These are phyloP conservation scores for Alternaria brassicicola DNA, from an alignment of 2,329 filamentous ascomycete genomes.

Conservation along the genomic window DNA sequence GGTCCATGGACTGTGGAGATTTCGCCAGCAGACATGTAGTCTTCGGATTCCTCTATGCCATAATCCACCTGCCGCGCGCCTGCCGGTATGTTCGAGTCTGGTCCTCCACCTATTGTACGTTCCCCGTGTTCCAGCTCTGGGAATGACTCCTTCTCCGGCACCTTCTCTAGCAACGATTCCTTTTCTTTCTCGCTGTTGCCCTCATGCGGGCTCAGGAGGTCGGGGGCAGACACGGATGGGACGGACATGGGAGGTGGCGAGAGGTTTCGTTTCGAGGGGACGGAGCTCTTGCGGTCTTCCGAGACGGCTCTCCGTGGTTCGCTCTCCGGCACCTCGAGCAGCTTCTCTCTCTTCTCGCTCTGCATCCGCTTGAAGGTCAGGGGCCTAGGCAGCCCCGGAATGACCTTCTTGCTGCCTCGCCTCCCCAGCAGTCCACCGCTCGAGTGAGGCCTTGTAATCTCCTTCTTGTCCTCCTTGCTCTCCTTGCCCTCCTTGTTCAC, in stretches of 20 bases:
- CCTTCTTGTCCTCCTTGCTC: slow-evolving; percentile 28
- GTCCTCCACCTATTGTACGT: slow-evolving; percentile 41
- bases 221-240: slow-evolving; percentile 50
- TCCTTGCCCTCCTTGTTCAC: slow-evolving; percentile 34
- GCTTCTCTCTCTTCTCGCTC: slow-evolving; percentile 76
- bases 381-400: slow-evolving; percentile 76
- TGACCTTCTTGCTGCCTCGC: slow-evolving; percentile 62
- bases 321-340: slow-evolving; percentile 68
- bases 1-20: neutral
- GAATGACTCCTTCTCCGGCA: neutral
- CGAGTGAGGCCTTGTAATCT: slow-evolving; percentile 44
- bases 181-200: slow-evolving; percentile 32
- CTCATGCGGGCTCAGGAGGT: slow-evolving; percentile 43
- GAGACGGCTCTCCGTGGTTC: slow-evolving; percentile 78
- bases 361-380: slow-evolving; percentile 83
- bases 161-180: slow-evolving; percentile 2
- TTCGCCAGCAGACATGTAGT: slow-evolving; percentile 28
- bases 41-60: slow-evolving; percentile 30
- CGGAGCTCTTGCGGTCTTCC: slow-evolving; percentile 69
- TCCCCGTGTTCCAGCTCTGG: slow-evolving; percentile 6
- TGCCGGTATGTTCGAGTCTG: slow-evolving; percentile 40
- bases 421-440: slow-evolving; percentile 39
- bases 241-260: slow-evolving; percentile 49
- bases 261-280: slow-evolving; percentile 55
- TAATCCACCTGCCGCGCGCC: slow-evolving; percentile 47